Percentiles rank a stretch among this genome's conserved stretches.
Evolutionary conservation across 116 monocot genomes (phyloP).

Genomic region (Dioscorea cayenensis): DNA sequence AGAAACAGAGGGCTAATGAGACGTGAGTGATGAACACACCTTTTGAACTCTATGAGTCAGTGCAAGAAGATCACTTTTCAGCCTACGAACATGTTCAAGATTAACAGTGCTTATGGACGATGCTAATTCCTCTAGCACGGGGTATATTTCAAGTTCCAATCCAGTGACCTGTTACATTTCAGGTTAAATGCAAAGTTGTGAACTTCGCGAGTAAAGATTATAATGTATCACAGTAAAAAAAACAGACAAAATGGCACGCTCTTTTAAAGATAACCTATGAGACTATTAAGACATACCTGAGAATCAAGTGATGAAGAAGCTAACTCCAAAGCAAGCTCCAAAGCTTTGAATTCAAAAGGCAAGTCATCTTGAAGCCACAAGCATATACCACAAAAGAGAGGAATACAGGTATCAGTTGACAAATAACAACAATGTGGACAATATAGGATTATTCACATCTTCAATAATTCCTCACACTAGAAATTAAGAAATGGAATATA

Average conservation of each 20-base stretch:
- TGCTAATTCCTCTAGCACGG: constrained; percentile 68
- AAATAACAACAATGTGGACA: neutral
- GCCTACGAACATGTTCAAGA: constrained; percentile 58
- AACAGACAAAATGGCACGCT: neutral
- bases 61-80: constrained; percentile 71
- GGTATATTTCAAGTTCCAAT: constrained; percentile 59
- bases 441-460: neutral
- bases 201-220: too few relatives aligned
- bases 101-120: constrained; percentile 54
- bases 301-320: constrained; percentile 41
- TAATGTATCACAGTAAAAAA: too few relatives aligned
- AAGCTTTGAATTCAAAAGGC: constrained; percentile 55
- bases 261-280: neutral
- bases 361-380: constrained; percentile 32
- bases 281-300: constrained; percentile 23
- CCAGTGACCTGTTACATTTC: constrained; percentile 37
- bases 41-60: constrained; percentile 73
- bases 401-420: neutral
- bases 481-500: neutral
- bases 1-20: neutral
- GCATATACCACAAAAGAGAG: neutral
- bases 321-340: constrained; percentile 58
- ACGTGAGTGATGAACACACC: constrained; percentile 15
- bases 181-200: too few relatives aligned
- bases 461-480: neutral